Evolutionary conservation across 345 rosid genomes (phyloP).

Genomic region (Lagerstroemia speciosa): DNA sequence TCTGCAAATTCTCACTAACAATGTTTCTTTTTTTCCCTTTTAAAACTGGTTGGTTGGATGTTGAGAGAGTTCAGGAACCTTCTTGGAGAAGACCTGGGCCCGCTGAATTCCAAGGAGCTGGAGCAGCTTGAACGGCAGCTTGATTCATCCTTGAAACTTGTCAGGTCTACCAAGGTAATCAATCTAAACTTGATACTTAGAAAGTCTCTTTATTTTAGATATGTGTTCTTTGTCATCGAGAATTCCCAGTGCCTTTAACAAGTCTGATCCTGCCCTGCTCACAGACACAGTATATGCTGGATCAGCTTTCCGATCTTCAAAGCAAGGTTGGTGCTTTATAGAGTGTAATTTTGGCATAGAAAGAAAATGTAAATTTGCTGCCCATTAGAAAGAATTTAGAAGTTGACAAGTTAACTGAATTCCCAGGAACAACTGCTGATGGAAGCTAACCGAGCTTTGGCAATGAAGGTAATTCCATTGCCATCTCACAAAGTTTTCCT

Average conservation of each 20-base stretch:
- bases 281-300: conserved; percentile 92
- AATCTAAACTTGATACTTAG: no score
- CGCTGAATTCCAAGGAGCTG: conserved; percentile 78
- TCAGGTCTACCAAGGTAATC: conserved; percentile 77
- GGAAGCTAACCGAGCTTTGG: conserved; percentile 79
- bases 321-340: conserved; percentile 37
- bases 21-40: no score
- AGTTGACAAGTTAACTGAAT: not conserved
- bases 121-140: conserved; percentile 96
- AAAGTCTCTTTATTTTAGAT: not conserved
- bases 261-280: not conserved
- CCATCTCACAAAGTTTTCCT: not conserved
- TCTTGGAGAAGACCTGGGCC: conserved; percentile 93
- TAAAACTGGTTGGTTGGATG: not conserved
- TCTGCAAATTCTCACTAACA: no score
- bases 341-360: not conserved
- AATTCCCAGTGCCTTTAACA: not conserved
- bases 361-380: not conserved
- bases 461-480: conserved; percentile 49
- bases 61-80: conserved; percentile 43
- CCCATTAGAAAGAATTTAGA: no score
- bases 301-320: conserved; percentile 89
- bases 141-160: conserved; percentile 73
- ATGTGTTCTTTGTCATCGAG: not conserved
- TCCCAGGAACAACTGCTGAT: conserved; percentile 66